Conservation (phyloP, 148 eudicot species). For the Dianthus caryophyllus region DNA sequence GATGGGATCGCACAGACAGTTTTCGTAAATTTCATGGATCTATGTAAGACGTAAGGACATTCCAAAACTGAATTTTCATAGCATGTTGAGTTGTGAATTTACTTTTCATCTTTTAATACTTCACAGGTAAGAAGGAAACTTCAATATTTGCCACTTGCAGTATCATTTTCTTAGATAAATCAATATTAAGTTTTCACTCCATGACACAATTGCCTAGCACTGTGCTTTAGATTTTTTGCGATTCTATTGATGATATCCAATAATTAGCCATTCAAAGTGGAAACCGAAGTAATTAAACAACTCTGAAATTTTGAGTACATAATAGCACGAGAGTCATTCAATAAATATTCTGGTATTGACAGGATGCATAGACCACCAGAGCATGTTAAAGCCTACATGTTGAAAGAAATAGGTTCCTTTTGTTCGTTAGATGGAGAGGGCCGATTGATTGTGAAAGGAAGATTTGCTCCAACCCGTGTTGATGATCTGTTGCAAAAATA, state of each 20-base stretch:
- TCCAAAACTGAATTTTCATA: not conserved
- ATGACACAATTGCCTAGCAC: not conserved
- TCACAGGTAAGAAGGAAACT: too few species aligned
- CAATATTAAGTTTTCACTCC: not conserved
- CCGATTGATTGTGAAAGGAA: slow-evolving; percentile 40
- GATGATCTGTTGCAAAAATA: slow-evolving; percentile 46
- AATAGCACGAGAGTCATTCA: not conserved
- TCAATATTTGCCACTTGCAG: not conserved
- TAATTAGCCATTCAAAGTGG: not conserved
- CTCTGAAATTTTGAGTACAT: not conserved
- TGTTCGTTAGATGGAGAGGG: slow-evolving; percentile 50
- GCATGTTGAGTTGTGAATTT: not conserved
- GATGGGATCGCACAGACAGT: slow-evolving; percentile 42
- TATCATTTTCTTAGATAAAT: not conserved
- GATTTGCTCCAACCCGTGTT: slow-evolving; percentile 41
- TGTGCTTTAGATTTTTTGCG: not conserved
- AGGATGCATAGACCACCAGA: slow-evolving; percentile 54
- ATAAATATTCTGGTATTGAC: slow-evolving; percentile 10
- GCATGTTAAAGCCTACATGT: slow-evolving; percentile 43
- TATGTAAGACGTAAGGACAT: slow-evolving; percentile 35
- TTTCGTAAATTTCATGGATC: slow-evolving; percentile 41
- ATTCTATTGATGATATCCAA: not conserved
- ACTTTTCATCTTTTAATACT: not conserved
- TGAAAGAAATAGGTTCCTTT: slow-evolving; percentile 38
- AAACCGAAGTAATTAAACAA: not conserved